Conservation (phyloP, 2,329 filamentous ascomycete species). For the Diplodia mutila region DNA sequence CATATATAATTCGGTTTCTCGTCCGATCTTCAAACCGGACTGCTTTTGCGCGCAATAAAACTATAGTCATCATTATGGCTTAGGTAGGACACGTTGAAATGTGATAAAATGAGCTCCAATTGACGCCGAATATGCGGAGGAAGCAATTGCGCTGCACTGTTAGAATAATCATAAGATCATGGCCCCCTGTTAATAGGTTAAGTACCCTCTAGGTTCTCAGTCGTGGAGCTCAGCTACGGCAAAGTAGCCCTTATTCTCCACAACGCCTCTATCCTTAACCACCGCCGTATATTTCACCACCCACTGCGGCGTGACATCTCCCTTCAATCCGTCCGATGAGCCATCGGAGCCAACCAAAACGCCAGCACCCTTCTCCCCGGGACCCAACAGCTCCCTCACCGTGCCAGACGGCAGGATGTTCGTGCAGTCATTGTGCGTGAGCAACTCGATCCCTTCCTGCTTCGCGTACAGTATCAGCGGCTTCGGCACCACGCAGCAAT, state of each 20-base stretch:
- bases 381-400: slow-evolving; percentile 78
- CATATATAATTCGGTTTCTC: too few relatives aligned
- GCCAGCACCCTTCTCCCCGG: slow-evolving; percentile 71
- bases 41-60: not conserved
- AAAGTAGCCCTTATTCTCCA: slow-evolving; percentile 98
- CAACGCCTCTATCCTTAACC: slow-evolving; percentile 88
- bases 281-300: slow-evolving; percentile 97
- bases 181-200: not conserved
- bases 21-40: not conserved
- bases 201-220: not conserved
- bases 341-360: slow-evolving; percentile 67
- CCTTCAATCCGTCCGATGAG: slow-evolving; percentile 64
- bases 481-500: slow-evolving; percentile 95
- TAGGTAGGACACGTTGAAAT: not conserved
- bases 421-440: slow-evolving; percentile 93
- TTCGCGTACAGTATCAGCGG: slow-evolving; percentile 84
- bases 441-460: slow-evolving; percentile 77
- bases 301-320: slow-evolving; percentile 86
- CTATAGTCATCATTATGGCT: not conserved
- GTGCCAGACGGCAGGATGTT: slow-evolving; percentile 88
- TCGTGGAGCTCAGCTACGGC: slow-evolving; percentile 74
- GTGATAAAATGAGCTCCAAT: not conserved
- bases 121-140: not conserved
- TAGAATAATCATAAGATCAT: not conserved
- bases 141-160: not conserved